Evolutionary conservation across 1,139 yeast species (phyloP), one percentile per base, ranked within the genome.

Genomic region (Sugiyamaella neomexicana): DNA sequence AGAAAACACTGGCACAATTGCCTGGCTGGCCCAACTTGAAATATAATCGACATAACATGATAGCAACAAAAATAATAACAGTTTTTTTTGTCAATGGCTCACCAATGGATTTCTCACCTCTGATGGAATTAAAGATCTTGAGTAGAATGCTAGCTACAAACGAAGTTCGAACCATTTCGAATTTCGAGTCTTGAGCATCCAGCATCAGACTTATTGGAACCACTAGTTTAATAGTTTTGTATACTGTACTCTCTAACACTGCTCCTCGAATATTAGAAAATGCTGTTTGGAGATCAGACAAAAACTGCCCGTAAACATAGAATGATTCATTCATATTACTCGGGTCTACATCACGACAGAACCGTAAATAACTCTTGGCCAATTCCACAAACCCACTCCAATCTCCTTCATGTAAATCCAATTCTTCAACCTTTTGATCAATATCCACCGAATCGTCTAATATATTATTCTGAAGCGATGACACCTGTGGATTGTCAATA

Each of bases 1-100:
- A 80, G 68, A 86, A 86, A 46, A 88, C 86, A 64, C 86, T 86
- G 32, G 86, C 81, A 67, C 95, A 86, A 10, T 86, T 73, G 53
- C 83, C 73, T 2, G 91, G 89, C 49, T 82, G 84, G 46, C 76
- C 80, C 39, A 86, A 76, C 52, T 72, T 74, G 67, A 84, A 85
- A 67, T 88, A 88, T 1, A 82, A 72, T 58, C 79, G 75, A 67
- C 93, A 86, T 43, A 87, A 70, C 51, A 76, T 73, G 25, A 77
- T 77, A 2, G 88, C 85, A 10, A 85, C 74, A 59, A 75, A 79
- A 39, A 86, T 65, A 36, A 86, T 73, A 27, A 85, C 73, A 12
- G 77, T 70, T 50, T 79, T 79, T 60, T 85, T 84, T 45, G 67
- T 55, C 17, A 60, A 51, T 12, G 52, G 46, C 6, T 54, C 44